Evolutionary conservation across 2,329 filamentous ascomycete genomes (phyloP), one percentile per base, ranked within the genome.

Genomic region (Sclerotinia borealis): DNA sequence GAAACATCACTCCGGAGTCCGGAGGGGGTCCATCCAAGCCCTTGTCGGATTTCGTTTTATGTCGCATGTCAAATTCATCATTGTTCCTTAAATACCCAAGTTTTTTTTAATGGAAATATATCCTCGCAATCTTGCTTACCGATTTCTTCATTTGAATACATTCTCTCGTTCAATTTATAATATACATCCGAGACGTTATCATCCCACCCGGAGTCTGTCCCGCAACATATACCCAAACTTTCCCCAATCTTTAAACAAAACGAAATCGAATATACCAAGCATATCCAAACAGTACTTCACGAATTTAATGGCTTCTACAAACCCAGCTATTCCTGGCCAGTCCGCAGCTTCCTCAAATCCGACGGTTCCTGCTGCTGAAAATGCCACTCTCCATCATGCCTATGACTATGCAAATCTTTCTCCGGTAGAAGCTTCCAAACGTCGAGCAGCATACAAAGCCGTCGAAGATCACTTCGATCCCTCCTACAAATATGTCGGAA

Each of bases 371-470:
- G 50, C 65, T 2, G 11, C 67, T 11, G 59, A 64, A 41, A 67
- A 66, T 61, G 65, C 67, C 13, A 61, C 63, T n/a, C 65, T 68
- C 37, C 43, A 19, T 31, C 58, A 55, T 37, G 48, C 31, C 13
- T 31, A 36, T 19, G 59, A 64, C 19, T 52, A 65, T 37, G 17
- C 62, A 27, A 64, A 64, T 15, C 65, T 74, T 1, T 67, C 67
- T 64, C 78, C 83, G 25, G 78, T 93, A 68, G 90, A 93, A 76
- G 79, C 82, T 41, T 89, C 91, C 66, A 95, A 95, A 78, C 85
- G 86, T 71, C 82, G 85, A 48, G 91, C 91, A 59, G 91, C 90
- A 67, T 86, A 83, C 76, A 85, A 84, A 70, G 91, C 91, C 55
- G 90, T 93, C 50, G 79, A 82, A 61, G 88, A 92, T 66, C 85